Base-by-base conservation (phyloP, 2,329 filamentous ascomycete species). In the Mycogone perniciosa region DNA sequence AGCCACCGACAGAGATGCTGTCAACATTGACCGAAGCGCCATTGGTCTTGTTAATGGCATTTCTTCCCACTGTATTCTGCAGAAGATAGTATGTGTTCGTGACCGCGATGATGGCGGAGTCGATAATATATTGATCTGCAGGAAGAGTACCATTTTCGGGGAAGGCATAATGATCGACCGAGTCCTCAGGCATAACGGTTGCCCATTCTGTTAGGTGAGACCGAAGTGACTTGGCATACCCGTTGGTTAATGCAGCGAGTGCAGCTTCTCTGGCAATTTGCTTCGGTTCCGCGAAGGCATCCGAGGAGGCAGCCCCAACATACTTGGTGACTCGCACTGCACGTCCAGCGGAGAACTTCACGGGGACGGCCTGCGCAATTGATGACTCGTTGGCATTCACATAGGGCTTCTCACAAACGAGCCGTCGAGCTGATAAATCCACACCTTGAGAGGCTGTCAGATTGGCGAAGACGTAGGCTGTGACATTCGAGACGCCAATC, bases 291-390 rank as follows among this genome's bases (percentile, higher is more conserved):
- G 68, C 54, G 59, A 88, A 89, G 0, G 82, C 84, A 64, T 89
- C 86, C 0, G 77, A 78, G 1, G 85, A 86, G 4, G 86, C 85
- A 44, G 75, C 77, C 30, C 86, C 86, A 11, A 89, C 74, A 56
- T 77, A 88, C 60, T 89, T 89, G 43, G 75, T 78, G 42, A 88
- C 66, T 1, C 72, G 77, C 3, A 79, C 71, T 0, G 74, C 74
- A 56, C 78, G 60, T 1, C 79, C 77, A 3, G 76, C 74, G 31
- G 67, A 68, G 6, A 88, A 69, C 1, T 65, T 68, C 30, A 85
- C 71, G 7, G 71, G 64, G 40, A 81, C 75, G 6, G 77, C 73
- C 57, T 87, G 82, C 1, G 81, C 82, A 55, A 88, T 81, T 0
- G 83, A 84, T 0, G 84, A 85, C 8, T 72, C 70, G 56, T 87